Conservation (phyloP, 768 basidiomycete genomes). For the Boletus speciosus region DNA sequence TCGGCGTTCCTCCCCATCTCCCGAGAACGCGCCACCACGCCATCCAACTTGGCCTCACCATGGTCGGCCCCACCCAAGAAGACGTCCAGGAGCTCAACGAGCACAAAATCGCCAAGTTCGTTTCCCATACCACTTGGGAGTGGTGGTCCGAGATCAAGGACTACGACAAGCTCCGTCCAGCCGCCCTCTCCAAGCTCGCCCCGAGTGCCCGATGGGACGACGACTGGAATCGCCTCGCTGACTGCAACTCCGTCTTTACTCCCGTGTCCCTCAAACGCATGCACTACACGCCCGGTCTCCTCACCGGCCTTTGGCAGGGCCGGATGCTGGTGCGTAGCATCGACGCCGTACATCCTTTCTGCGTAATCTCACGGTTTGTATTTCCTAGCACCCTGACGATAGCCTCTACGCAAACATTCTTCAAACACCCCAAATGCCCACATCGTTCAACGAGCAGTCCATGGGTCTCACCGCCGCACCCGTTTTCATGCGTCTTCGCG, state of each 20-base stretch:
- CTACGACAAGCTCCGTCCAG: constrained; percentile 21
- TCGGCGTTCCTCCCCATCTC: constrained; percentile 41
- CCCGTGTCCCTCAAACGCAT: constrained; percentile 27
- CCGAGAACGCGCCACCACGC: constrained; percentile 32
- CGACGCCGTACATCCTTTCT: background rate
- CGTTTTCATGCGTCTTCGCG: constrained; percentile 55
- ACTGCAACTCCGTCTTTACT: constrained; percentile 41
- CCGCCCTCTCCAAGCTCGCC: constrained; percentile 24
- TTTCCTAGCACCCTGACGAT: constrained; percentile 21
- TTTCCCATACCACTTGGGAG: constrained; percentile 11
- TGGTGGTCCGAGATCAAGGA: constrained; percentile 21
- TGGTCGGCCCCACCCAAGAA: constrained; percentile 47
- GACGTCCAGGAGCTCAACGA: constrained; percentile 60
- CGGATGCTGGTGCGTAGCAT: constrained; percentile 51
- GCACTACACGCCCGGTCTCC: constrained; percentile 48
- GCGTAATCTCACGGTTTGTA: background rate
- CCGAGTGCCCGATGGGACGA: constrained; percentile 50
- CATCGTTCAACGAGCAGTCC: constrained; percentile 33
- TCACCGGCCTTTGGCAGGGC: constrained; percentile 62
- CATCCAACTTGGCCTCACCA: constrained; percentile 19
- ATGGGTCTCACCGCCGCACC: constrained; percentile 44
- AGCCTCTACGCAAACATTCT: constrained; percentile 18
- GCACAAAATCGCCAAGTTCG: constrained; percentile 35
- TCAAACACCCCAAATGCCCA: constrained; percentile 20
- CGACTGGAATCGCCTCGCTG: constrained; percentile 53